Evolutionary conservation across 2,329 filamentous ascomycete species (phyloP).

Genomic region (Fusarium devonianum): DNA sequence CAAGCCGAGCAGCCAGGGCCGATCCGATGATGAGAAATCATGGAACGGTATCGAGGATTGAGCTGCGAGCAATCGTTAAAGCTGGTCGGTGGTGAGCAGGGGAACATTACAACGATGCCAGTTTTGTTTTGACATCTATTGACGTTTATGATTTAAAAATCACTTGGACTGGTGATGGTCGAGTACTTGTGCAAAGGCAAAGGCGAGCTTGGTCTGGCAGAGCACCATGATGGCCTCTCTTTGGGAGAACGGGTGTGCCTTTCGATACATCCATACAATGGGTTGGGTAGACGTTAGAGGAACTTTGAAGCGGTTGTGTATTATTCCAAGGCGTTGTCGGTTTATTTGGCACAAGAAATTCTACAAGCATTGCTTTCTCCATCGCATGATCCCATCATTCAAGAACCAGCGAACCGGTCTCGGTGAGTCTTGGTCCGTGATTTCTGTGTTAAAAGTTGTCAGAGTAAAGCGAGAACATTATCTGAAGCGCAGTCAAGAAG

Average conservation of each 20-base stretch:
- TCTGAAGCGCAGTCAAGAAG: too few species aligned
- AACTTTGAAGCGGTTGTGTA: conserved; percentile 22
- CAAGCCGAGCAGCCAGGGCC: conserved; percentile 22
- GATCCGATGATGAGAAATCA: conserved; percentile 51
- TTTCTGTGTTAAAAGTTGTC: too few species aligned
- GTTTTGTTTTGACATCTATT: too few species aligned
- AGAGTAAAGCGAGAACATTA: too few species aligned
- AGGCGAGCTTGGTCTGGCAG: too few species aligned
- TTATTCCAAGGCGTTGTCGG: conserved; percentile 25
- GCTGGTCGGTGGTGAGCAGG: too few species aligned
- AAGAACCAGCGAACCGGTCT: too few species aligned
- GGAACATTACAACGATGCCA: too few species aligned
- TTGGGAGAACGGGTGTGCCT: background rate
- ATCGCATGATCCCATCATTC: too few species aligned
- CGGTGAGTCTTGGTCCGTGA: too few species aligned
- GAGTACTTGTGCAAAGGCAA: background rate
- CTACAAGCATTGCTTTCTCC: conserved; percentile 5
- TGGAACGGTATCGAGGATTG: conserved; percentile 54
- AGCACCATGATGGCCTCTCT: background rate
- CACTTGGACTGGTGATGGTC: background rate
- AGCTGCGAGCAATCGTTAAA: conserved; percentile 6
- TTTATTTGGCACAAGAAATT: conserved; percentile 5
- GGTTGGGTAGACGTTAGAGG: conserved; percentile 26
- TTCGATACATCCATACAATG: conserved; percentile 4
- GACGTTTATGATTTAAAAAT: too few species aligned